Evolutionary conservation across 345 rosid genomes (phyloP), one percentile per base, ranked within the genome.

Genomic region (Lumnitzera littorea): DNA sequence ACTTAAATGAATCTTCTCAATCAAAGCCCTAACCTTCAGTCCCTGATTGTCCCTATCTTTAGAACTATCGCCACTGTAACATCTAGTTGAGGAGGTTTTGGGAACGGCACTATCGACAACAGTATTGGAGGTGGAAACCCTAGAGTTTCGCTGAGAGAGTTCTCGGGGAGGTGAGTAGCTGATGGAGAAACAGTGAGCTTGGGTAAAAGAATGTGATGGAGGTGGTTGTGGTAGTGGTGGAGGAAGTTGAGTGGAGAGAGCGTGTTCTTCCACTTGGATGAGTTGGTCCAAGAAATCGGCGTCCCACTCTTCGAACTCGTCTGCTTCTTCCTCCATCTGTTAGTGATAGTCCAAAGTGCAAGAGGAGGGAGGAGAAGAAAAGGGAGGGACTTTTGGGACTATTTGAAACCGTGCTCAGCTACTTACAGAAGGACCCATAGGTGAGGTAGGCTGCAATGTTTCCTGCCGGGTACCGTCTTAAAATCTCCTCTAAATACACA

Each of bases 81-180:
- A 55, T 16, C 36, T 60, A 12, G 16, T 5, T 12, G 43, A 46
- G 8, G 68, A 12, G 12, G 62, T 13, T 56, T 46, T 8, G 56
- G 81, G 70, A 14, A 46, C 27, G 70, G 71, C 58, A 24, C n/a
- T 13, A 16, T 51, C 36, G 59, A 41, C 23, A 20, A 46, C 12
- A 24, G 53, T 25, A 17, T 17, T 29, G n/a, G 13, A 43, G 17
- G 56, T 20, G 47, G 23, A 14, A 5, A 36, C 6, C 41, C 50
- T 16, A 27, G 65, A 3, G 11, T 70, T 60, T 67, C 84, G 67
- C 59, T 87, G 98, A 27, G 91, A 82, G 64, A 92, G 85, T 66
- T 66, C 74, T 50, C 95, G 80, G 9, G 98, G 97, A 49, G 97
- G 97, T 51, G 97, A 92, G 72, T 75, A 77, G 74, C 74, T 75